Conservation (phyloP, 2,329 filamentous ascomycete species). For the Penicillium occitanis region DNA sequence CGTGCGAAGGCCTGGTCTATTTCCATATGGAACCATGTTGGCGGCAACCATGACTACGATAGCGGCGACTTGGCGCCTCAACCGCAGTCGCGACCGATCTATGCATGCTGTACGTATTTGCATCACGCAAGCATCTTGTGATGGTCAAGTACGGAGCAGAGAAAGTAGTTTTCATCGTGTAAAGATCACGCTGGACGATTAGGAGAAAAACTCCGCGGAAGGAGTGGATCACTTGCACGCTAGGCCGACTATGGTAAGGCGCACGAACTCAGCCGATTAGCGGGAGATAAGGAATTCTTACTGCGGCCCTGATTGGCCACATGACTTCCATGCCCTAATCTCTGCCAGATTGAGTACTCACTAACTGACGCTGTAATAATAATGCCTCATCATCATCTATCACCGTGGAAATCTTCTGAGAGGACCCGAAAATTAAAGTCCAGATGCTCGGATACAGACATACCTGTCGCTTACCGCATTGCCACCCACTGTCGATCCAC, state of each 20-base stretch:
- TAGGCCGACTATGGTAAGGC: background rate
- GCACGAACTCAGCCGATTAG: background rate
- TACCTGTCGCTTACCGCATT: background rate
- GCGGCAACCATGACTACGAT: background rate
- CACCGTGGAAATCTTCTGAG: slow-evolving; percentile 3
- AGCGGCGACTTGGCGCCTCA: slow-evolving; percentile 4
- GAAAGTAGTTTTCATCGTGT: background rate
- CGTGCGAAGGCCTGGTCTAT: background rate
- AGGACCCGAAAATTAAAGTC: too few species aligned
- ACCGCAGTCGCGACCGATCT: background rate
- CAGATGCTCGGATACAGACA: background rate
- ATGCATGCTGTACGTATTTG: background rate
- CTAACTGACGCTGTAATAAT: background rate
- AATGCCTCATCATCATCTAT: background rate
- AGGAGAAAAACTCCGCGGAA: slow-evolving; percentile 19
- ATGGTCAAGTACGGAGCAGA: background rate
- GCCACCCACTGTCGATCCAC: slow-evolving; percentile 2
- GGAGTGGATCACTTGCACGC: background rate
- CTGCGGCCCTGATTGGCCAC: background rate
- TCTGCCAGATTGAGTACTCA: slow-evolving; percentile 3
- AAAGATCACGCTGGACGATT: background rate
- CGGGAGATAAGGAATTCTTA: background rate
- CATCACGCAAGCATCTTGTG: background rate
- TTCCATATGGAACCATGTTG: background rate
- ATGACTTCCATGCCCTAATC: background rate